These are phyloP conservation scores for Pseudohyphozyma bogoriensis DNA, from an alignment of 768 basidiomycete species.

Conservation along the genomic window DNA sequence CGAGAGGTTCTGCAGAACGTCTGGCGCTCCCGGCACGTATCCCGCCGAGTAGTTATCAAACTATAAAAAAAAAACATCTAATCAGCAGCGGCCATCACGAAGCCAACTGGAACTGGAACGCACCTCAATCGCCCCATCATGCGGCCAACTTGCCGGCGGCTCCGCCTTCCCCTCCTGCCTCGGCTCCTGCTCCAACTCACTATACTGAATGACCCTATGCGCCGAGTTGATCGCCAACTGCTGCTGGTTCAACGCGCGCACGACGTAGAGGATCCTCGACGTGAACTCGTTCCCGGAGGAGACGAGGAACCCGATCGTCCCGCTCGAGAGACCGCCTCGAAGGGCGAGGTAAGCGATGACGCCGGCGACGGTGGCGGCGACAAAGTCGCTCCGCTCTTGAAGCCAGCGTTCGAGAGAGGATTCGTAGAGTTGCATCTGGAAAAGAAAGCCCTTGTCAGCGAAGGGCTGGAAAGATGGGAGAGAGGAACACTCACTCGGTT, in stretches of 20 bases:
- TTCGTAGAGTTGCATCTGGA: slow-evolving; percentile 17
- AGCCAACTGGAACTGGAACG: neutral
- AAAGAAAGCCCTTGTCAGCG: neutral
- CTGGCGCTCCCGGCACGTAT: slow-evolving; percentile 71
- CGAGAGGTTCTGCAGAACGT: slow-evolving; percentile 67
- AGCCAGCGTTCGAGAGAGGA: slow-evolving; percentile 22
- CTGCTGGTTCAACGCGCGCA: slow-evolving; percentile 38
- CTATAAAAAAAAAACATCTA: neutral
- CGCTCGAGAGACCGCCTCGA: slow-evolving; percentile 7
- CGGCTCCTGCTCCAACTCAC: slow-evolving; percentile 22
- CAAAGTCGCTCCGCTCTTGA: slow-evolving; percentile 15
- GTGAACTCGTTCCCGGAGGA: slow-evolving; percentile 33
- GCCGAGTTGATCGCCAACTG: slow-evolving; percentile 41
- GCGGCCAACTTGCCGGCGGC: slow-evolving; percentile 40
- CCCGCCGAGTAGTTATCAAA: slow-evolving; percentile 34
- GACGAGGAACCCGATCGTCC: slow-evolving; percentile 20
- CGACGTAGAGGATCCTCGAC: slow-evolving; percentile 41
- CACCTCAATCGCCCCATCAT: slow-evolving; percentile 14
- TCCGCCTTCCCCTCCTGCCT: slow-evolving; percentile 30
- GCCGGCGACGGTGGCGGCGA: slow-evolving; percentile 28
- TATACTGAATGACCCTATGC: slow-evolving; percentile 40
- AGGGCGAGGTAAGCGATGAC: slow-evolving; percentile 18
- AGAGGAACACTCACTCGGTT: slow-evolving; percentile 33
- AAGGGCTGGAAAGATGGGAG: slow-evolving; percentile 17
- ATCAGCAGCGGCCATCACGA: too few relatives aligned